phyloP scores from a whole-genome alignment of 352 stramenopile genomes.

The Globisporangium parvum region DNA sequence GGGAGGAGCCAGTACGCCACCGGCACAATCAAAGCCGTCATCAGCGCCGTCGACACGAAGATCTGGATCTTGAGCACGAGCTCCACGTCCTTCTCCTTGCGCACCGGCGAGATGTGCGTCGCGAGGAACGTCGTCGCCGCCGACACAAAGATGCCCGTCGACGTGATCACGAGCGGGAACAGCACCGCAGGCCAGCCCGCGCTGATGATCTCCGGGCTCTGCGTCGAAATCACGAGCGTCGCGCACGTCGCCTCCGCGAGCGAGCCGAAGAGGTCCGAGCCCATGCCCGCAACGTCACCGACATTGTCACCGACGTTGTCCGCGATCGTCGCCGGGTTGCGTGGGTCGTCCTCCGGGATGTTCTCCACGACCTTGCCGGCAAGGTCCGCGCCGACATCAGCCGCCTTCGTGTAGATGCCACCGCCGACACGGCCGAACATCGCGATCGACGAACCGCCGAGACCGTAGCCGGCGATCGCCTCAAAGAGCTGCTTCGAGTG shows the following conservation, averaged over 20 bases:
- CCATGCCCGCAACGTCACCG: conserved; percentile 99
- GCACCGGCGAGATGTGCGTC: conserved; percentile 94
- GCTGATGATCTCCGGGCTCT: conserved; percentile 86
- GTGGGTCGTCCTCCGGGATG: conserved; percentile 99
- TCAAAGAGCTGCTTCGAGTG: conserved; percentile 92
- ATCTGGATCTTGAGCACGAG: conserved; percentile 97
- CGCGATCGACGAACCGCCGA: conserved; percentile 97
- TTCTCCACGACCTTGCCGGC: conserved; percentile 98
- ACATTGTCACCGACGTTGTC: conserved; percentile 99
- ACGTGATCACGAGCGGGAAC: conserved; percentile 96
- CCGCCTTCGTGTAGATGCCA: conserved; percentile 99
- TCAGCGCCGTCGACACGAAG: conserved; percentile 95
- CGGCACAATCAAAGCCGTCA: conserved; percentile 91
- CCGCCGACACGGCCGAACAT: conserved; percentile 99
- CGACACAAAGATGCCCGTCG: conserved; percentile 96
- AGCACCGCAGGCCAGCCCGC: conserved; percentile 94
- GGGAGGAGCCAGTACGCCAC: conserved; percentile 91
- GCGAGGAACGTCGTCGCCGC: conserved; percentile 96
- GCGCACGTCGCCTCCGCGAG: conserved; percentile 98
- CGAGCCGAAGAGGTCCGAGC: conserved; percentile 98
- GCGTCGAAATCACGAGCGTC: conserved; percentile 95
- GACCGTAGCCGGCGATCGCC: conserved; percentile 95
- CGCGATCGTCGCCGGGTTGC: conserved; percentile 99
- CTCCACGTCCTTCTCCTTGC: conserved; percentile 95
- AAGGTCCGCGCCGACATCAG: conserved; percentile 99